Conservation (phyloP, 75 land plant genomes). For the Pinus tabuliformis region DNA sequence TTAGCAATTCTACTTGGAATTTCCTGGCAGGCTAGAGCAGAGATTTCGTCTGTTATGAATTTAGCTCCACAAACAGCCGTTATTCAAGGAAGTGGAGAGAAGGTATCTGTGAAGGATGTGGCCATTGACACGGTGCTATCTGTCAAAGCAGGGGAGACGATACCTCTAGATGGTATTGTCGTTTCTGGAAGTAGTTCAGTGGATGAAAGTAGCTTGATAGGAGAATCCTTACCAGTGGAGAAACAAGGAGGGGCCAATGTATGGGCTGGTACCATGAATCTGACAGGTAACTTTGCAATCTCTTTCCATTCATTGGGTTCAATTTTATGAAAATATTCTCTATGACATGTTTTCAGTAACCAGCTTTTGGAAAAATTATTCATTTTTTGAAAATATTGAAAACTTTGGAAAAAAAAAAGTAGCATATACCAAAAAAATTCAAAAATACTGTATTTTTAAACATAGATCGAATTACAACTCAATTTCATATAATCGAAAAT, state of each 20-base stretch:
- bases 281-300: constrained; percentile 43
- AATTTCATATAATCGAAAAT: too few species aligned
- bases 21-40: constrained; percentile 66
- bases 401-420: too few species aligned
- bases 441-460: too few species aligned
- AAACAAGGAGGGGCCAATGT: constrained; percentile 64
- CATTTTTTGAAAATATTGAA: too few species aligned
- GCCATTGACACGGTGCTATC: constrained; percentile 57
- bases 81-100: constrained; percentile 64
- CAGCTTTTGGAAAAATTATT: too few species aligned
- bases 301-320: too few species aligned
- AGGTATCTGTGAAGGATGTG: constrained; percentile 66
- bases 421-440: too few species aligned
- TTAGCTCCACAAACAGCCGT: constrained; percentile 77
- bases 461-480: too few species aligned
- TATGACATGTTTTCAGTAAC: too few species aligned
- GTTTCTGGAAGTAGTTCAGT: constrained; percentile 77
- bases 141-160: constrained; percentile 87
- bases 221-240: constrained; percentile 82
- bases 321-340: too few species aligned
- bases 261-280: constrained; percentile 90
- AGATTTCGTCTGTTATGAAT: constrained; percentile 72
- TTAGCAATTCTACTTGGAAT: too few species aligned
- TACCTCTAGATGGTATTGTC: constrained; percentile 89
- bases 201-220: constrained; percentile 84